These are phyloP conservation scores for Aechmea fasciata DNA, from an alignment of 176 grass and related monocot genomes.

Conservation along the genomic window DNA sequence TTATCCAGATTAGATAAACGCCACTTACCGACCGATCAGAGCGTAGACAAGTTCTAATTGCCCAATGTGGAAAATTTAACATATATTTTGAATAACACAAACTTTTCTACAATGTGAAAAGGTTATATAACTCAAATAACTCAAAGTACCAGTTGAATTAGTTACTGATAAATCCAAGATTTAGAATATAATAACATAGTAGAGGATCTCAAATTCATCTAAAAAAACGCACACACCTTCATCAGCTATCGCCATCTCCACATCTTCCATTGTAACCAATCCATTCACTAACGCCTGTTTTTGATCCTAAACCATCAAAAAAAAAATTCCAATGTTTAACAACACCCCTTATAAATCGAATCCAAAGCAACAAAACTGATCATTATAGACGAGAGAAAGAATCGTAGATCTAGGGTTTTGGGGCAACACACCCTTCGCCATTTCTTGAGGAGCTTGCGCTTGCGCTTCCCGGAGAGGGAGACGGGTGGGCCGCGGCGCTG, in stretches of 20 bases:
- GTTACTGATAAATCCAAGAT: conserved; percentile 4
- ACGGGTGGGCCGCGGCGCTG: conserved; percentile 10
- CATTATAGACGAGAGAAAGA: neutral
- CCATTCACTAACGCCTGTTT: conserved; percentile 41
- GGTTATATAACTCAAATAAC: neutral
- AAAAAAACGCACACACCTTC: conserved; percentile 16
- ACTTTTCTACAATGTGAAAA: neutral
- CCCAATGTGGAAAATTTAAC: neutral
- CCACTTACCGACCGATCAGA: too few species aligned
- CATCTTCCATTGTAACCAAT: conserved; percentile 39
- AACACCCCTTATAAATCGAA: neutral
- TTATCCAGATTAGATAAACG: too few species aligned
- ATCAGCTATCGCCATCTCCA: conserved; percentile 29
- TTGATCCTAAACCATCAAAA: conserved; percentile 13
- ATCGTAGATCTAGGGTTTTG: neutral
- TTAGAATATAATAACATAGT: neutral
- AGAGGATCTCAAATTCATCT: neutral
- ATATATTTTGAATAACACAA: neutral
- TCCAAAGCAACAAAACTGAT: neutral
- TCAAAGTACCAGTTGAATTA: neutral
- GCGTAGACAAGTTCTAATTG: too few species aligned
- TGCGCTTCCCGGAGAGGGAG: conserved; percentile 43
- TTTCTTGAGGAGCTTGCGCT: conserved; percentile 32
- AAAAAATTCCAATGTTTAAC: neutral
- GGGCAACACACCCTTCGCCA: conserved; percentile 22